Percentiles rank a stretch among this genome's conserved stretches.
Evolutionary conservation across 371 early-diverging fungal genomes (phyloP).

Genomic region (Lichtheimia ornata): DNA sequence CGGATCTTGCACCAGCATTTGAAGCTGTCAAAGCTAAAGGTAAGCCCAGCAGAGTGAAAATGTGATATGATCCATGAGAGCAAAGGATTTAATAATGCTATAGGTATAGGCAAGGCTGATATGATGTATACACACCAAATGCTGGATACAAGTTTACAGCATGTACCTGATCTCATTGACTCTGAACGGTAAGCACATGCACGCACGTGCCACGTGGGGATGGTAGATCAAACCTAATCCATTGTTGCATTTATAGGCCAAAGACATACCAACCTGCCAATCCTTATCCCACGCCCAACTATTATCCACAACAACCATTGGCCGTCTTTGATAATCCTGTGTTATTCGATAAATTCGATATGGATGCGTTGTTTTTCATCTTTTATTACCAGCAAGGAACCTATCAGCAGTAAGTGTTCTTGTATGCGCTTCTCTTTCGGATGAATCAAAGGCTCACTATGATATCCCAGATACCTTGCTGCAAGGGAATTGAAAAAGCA

Average conservation of each 20-base stretch:
- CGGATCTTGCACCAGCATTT: conserved; percentile 78
- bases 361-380: conserved; percentile 98
- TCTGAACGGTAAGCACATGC: conserved; percentile 60
- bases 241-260: conserved; percentile 38
- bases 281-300: conserved; percentile 81
- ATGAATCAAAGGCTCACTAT: too few relatives aligned
- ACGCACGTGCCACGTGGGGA: too few relatives aligned
- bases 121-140: conserved; percentile 62
- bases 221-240: neutral
- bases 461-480: conserved; percentile 76
- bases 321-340: conserved; percentile 80
- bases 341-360: conserved; percentile 90
- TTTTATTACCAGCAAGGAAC: conserved; percentile 98
- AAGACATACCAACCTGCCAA: conserved; percentile 73
- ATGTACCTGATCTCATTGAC: conserved; percentile 76
- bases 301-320: conserved; percentile 90
- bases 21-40: conserved; percentile 74
- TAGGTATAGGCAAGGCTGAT: conserved; percentile 30
- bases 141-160: conserved; percentile 77
- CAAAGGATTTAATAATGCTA: neutral
- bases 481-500: conserved; percentile 96
- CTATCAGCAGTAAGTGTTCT: conserved; percentile 84
- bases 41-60: conserved; percentile 14
- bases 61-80: neutral
- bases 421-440: neutral